Evolutionary conservation across 441 rosid genomes (phyloP), one percentile per base, ranked within the genome.

Genomic region (Arabidopsis lyrata): DNA sequence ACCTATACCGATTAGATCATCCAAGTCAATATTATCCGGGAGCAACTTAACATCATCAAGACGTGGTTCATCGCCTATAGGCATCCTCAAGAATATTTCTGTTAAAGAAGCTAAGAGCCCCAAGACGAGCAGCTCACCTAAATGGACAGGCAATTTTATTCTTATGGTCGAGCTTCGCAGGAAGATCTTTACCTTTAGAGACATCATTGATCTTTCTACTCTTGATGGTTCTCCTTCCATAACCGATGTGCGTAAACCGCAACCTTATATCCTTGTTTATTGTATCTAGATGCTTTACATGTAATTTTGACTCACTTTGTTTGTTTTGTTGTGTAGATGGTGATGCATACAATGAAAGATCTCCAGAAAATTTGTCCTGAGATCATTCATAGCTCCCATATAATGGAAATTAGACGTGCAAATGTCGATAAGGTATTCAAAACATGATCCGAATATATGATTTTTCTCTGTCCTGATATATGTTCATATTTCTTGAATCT

Each of bases 91-190:
- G 67, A 78, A 78, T 55, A 70, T 18, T 42, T 72, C 73, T 13
- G 79, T 44, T 38, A 83, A 61, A 68, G 81, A 80, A 63, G 15
- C 61, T 2, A 75, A 72, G 65, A 76, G 75, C 16, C 59, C 65
- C 31, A 83, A 49, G 81, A 70, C 60, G 9, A 78, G 72, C 9
- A 74, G 74, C 63, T 81, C 87, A 1, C 77, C 78, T 24, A 79
- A 81, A 75, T 68, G 81, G 74, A 9, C 86, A 0, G 78, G 88
- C 1, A 78, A 87, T 53, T 84, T 84, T 68, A 80, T 80, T 54
- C 68, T 81, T 78, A 90, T 88, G 87, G 82, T 87, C 80, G 91
- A 92, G 77, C 91, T 94, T 15, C 86, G 88, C 22, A 84, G 85
- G 70, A 92, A 89, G 85, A 86, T 86, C 31, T 63, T 77, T 71